Conservation (phyloP, 169 alveolate genomes). For the Eimeria tenella region DNA sequence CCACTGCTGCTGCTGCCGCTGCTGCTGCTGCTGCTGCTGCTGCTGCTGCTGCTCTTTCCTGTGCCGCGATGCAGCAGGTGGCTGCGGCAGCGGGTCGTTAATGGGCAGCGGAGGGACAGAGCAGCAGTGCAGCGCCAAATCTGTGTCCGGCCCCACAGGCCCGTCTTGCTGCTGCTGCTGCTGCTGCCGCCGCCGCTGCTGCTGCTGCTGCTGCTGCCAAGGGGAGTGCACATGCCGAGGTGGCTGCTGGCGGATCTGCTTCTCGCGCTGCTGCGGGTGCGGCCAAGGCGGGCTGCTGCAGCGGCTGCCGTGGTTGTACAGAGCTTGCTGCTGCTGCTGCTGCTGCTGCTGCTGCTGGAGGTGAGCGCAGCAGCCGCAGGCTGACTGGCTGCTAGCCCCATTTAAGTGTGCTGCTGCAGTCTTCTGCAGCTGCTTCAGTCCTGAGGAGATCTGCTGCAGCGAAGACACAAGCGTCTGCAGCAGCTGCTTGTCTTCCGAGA, state of each 20-base stretch:
- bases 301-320: background rate
- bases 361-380: no score
- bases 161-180: background rate
- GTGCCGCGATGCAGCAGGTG: background rate
- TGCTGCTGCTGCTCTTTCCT: background rate
- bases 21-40: background rate
- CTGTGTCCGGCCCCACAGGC: background rate
- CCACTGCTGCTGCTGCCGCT: background rate
- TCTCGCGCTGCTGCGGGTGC: background rate
- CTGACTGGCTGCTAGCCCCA: background rate
- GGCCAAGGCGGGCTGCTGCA: background rate
- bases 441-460: background rate
- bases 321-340: no score
- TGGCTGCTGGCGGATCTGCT: background rate
- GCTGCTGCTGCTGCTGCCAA: background rate
- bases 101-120: background rate
- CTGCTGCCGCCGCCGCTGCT: background rate
- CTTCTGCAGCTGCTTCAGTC: background rate
- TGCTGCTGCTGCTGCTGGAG: no score
- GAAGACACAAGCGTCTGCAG: background rate
- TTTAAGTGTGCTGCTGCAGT: background rate
- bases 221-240: background rate
- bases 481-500: background rate
- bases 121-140: background rate
- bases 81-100: background rate